Conservation (phyloP, 495 filamentous ascomycete species). For the Neurospora sp. region DNA sequence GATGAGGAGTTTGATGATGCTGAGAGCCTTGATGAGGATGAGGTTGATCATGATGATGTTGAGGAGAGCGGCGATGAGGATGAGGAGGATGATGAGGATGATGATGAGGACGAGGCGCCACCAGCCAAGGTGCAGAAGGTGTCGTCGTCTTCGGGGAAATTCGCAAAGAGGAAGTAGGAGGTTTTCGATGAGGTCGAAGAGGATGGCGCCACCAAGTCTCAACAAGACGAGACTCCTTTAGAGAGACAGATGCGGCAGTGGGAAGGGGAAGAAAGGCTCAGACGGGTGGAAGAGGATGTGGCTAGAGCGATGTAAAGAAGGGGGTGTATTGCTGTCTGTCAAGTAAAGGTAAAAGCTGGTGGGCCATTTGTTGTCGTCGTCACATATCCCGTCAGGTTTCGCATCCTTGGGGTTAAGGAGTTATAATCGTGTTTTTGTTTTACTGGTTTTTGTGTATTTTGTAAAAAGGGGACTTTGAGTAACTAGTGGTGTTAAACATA, state of each 20-base stretch:
- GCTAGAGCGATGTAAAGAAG: background rate
- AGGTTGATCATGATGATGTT: conserved; percentile 30
- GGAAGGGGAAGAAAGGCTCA: background rate
- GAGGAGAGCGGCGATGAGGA: conserved; percentile 25
- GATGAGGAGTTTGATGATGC: conserved; percentile 21
- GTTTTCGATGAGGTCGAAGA: background rate
- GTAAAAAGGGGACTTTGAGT: background rate
- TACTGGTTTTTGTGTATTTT: background rate
- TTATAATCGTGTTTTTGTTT: background rate
- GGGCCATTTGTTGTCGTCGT: background rate
- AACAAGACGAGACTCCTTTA: background rate
- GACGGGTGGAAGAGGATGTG: background rate
- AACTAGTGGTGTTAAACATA: background rate
- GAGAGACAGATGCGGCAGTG: background rate
- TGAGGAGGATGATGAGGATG: conserved; percentile 18
- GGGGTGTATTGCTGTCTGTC: background rate
- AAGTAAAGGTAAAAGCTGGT: background rate
- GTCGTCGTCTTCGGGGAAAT: conserved; percentile 5
- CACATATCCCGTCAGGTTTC: background rate
- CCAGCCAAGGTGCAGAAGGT: conserved; percentile 28
- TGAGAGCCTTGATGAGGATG: conserved; percentile 28
- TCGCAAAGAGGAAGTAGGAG: conserved; percentile 21
- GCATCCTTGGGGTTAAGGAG: background rate
- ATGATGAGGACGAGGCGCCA: conserved; percentile 20
- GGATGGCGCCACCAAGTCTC: background rate